These are phyloP conservation scores for Kwoniella dejecticola DNA, from an alignment of 768 basidiomycete species.

Conservation along the genomic window DNA sequence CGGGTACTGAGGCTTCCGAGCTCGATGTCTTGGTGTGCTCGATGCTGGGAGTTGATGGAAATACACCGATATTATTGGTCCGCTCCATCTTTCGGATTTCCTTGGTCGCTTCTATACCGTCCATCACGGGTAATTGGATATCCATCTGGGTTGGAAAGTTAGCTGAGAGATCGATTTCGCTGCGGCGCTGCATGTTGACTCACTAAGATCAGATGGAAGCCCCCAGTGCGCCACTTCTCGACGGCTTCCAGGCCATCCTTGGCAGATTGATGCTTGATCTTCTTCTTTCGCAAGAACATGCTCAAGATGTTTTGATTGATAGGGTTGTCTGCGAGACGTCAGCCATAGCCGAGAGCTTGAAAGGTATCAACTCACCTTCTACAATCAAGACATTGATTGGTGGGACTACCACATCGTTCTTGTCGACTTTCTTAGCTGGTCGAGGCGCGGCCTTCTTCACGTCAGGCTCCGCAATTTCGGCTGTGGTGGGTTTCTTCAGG, in stretches of 20 bases:
- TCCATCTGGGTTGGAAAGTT: constrained; percentile 73
- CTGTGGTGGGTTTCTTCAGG: constrained; percentile 13
- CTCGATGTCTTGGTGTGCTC: constrained; percentile 56
- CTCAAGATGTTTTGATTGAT: constrained; percentile 97
- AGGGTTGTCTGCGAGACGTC: constrained; percentile 73
- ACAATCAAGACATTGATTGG: constrained; percentile 98
- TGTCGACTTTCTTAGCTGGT: constrained; percentile 34
- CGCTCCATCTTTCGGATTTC: constrained; percentile 88
- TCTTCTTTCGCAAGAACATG: constrained; percentile 95
- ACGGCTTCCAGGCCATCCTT: constrained; percentile 95
- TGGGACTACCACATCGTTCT: constrained; percentile 78
- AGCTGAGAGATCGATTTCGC: too few species aligned
- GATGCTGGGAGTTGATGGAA: constrained; percentile 68
- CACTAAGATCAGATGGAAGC: constrained; percentile 93
- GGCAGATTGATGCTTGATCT: constrained; percentile 90
- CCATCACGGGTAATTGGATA: constrained; percentile 99
- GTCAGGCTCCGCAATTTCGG: not conserved
- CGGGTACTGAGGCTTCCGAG: constrained; percentile 30
- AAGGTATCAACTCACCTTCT: constrained; percentile 68
- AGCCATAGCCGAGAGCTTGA: constrained; percentile 5
- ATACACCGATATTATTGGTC: constrained; percentile 66
- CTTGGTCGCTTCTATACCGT: constrained; percentile 95
- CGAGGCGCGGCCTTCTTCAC: constrained; percentile 7
- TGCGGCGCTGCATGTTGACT: constrained; percentile 51
- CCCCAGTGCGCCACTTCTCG: constrained; percentile 87